Conservation (phyloP, 2,329 filamentous ascomycete species). For the Colletotrichum plurivorum region DNA sequence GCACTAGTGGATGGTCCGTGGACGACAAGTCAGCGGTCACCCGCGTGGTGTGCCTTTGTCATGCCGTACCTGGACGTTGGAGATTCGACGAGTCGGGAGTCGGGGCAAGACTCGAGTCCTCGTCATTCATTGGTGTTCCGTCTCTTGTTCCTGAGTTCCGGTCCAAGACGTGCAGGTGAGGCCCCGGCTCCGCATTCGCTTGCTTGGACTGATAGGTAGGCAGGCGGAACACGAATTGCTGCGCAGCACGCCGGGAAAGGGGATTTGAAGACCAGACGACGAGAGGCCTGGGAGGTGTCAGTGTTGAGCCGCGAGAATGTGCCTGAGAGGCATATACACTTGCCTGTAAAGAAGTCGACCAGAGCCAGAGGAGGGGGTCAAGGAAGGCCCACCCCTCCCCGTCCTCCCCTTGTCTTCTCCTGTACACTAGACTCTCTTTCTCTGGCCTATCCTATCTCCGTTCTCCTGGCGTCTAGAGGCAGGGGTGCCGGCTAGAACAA, state of each 20-base stretch:
- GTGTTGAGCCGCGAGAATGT: too few relatives aligned
- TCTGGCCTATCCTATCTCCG: slow-evolving; percentile 1
- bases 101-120: not conserved
- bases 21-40: slow-evolving; percentile 21
- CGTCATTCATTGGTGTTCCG: slow-evolving; percentile 5
- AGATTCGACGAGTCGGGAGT: slow-evolving; percentile 2
- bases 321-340: too few relatives aligned
- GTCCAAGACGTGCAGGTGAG: slow-evolving; percentile 18
- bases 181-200: not conserved
- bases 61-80: not conserved
- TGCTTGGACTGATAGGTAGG: slow-evolving; percentile 27
- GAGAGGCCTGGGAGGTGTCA: not conserved
- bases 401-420: slow-evolving; percentile 11
- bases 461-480: slow-evolving; percentile 32
- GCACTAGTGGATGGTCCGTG: slow-evolving; percentile 39
- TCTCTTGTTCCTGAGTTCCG: slow-evolving; percentile 15
- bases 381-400: slow-evolving; percentile 27
- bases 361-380: slow-evolving; percentile 7
- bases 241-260: not conserved
- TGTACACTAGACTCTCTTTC: slow-evolving; percentile 7
- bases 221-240: slow-evolving; percentile 28
- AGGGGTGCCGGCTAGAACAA: slow-evolving; percentile 15
- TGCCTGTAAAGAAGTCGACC: too few relatives aligned
- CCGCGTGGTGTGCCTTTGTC: slow-evolving; percentile 31
- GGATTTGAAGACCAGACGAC: not conserved